Base-by-base conservation (phyloP, 2,329 filamentous ascomycete species). In the Ophiocordyceps camponoti-saundersi region DNA sequence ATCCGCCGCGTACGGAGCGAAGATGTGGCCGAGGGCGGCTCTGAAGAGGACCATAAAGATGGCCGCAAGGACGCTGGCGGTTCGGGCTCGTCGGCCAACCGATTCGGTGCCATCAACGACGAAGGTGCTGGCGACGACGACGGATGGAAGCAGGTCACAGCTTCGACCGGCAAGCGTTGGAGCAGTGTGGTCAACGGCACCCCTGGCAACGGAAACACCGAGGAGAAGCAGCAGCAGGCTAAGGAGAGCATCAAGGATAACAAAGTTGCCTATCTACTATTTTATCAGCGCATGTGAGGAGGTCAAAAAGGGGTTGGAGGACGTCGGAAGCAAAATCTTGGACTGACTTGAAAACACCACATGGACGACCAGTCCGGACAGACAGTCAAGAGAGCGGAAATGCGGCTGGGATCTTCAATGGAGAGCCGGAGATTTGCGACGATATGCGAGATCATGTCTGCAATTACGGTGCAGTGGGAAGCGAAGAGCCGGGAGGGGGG, bases 181-280 rank as follows among this genome's bases (percentile, higher is more conserved):
- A 82, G 77, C 56, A 77, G 69, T 49, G 71, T 78, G 30, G 74
- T 73, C 47, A 92, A 89, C 56, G 83, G 81, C 39, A 49, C 53
- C n/a, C 10, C 34, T n/a, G 65, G 69, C 41, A 80, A 72, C 71
- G 42, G 69, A 57, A 66, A 68, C 64, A 65, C 70, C 66, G 72
- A 77, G 68, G 53, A 70, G 57, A 72, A 77, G 65, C 46, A 43
- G 21, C 64, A 78, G 62, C 64, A 78, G 63, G 51, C 69, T 60
- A 71, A 77, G 62, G 79, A 80, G 55, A 76, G 67, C 53, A 75
- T 85, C 59, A 87, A 86, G 64, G 90, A 96, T 63, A 95, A 90
- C 72, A 95, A 94, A 72, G 90, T 95, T 49, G 92, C 92, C 4
- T 98, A 98, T 65, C 78, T 98, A 53, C 68, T 98, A 59, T 94